Conservation (phyloP, 1,284 basidiomycete genomes). For the Tylopilus microsporus region DNA sequence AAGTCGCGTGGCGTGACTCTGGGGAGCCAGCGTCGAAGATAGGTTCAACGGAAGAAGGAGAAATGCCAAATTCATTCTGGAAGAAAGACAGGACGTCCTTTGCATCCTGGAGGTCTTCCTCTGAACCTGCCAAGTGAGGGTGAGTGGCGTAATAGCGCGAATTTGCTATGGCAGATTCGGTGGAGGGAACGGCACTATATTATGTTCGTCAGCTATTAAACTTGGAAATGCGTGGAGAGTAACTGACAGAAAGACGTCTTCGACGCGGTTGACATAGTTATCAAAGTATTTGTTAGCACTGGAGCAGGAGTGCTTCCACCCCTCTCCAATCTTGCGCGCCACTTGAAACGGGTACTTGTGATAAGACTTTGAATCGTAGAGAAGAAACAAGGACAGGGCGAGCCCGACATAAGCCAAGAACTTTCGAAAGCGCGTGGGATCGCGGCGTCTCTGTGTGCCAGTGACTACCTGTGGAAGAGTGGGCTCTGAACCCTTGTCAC, state of each 20-base stretch:
- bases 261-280: conserved; percentile 17
- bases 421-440: background rate
- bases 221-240: background rate
- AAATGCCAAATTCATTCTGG: conserved; percentile 56
- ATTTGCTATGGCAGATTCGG: conserved; percentile 28
- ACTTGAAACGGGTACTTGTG: background rate
- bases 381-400: conserved; percentile 9
- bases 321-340: background rate
- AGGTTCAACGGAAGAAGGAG: conserved; percentile 41
- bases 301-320: conserved; percentile 5
- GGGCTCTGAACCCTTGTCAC: conserved; percentile 7
- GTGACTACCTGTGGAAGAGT: conserved; percentile 13
- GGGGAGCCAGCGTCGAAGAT: conserved; percentile 63
- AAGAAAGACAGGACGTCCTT: conserved; percentile 59
- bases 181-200: conserved; percentile 23
- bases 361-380: conserved; percentile 10
- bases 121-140: conserved; percentile 69
- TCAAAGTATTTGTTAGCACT: conserved; percentile 7
- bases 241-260: conserved; percentile 27
- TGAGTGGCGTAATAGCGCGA: conserved; percentile 60
- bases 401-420: conserved; percentile 4
- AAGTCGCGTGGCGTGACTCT: conserved; percentile 60
- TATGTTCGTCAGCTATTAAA: conserved; percentile 4
- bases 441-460: background rate
- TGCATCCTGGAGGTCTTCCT: conserved; percentile 62